Evolutionary conservation across 2,329 filamentous ascomycete genomes (phyloP), one percentile per base, ranked within the genome.

Genomic region (Epichloe brachyelytri): DNA sequence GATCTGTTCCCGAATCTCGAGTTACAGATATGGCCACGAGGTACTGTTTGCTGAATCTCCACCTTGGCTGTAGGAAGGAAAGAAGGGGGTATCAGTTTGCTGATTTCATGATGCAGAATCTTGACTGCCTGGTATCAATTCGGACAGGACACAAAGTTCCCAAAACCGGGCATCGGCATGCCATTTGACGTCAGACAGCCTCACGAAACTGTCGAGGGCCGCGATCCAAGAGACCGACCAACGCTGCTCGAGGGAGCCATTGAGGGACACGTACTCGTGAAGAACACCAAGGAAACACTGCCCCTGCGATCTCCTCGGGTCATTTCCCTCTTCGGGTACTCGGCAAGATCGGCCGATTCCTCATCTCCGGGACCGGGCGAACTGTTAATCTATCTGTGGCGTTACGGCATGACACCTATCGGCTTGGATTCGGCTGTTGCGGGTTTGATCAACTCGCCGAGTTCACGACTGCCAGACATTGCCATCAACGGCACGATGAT

Each of bases 241-340:
- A 62, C 65, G 0, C 61, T 81, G 0, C 59, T 82, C 0, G 68
- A 78, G n/a, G 76, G 78, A 3, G 80, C 79, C 0, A 66, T 81
- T 4, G 79, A 83, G 57, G 79, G 81, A 4, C 79, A 82, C 50
- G 80, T 84, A 1, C 70, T 84, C 0, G 71, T 84, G 33, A 85
- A 84, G 62, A 84, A 85, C 60, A 65, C 60, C 39, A 75, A 77
- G 41, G 69, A 68, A 14, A 66, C 76, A 0, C 69, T 84, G 1
- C 80, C 80, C 0, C 63, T 85, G 0, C 69, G 69, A 8, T 63
- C 70, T 11, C 73, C 73, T 3, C 65, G 69, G 53, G 58, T 76
- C 54, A 56, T 85, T 43, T 78, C 80, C 1, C 57, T 84, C n/a
- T 82, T 78, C 57, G 77, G 80, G 26, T 84, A 83, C 60, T 81